Base-by-base conservation (phyloP, 495 filamentous ascomycete genomes). In the Penicillium cinerascens region DNA sequence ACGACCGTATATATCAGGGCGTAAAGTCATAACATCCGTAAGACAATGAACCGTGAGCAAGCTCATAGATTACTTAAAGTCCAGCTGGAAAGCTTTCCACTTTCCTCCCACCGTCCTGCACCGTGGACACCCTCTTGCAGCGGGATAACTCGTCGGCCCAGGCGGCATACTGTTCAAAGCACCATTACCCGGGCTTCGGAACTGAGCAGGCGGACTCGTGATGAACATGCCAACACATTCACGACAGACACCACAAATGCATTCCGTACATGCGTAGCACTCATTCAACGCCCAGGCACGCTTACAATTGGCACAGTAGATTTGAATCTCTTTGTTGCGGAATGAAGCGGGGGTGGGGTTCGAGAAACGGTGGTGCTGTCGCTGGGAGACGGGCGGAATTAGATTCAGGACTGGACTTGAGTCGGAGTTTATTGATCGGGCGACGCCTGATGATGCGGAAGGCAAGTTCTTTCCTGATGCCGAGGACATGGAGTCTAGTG, bases 191-290 rank as follows among this genome's bases (percentile, higher is more conserved):
- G 63, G 49, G 41, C 65, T 74, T 33, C 71, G 54, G 58, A 72
- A 73, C 1, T 67, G 68, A 7, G 61, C 49, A 0, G 72, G 70
- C 9, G 75, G 73, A 44, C 71, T 78, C 52, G 72, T 74, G 17
- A 89, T 86, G 49, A 93, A 79, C 55, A 87, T 83, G 54, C 87
- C 83, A 16, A 95, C 89, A 52, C 91, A 96, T 38, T 87, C 87
- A 47, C 82, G 85, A 62, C 91, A 96, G 42, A 96, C 79, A 2
- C 91, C 91, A 63, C 89, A 93, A 44, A 96, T 95, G 65, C 91
- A 96, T 64, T 96, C 91, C 0, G 91, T 95, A 69, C 91, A 96
- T 11, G 91, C 91, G 63, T 87, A 96, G 26, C 87, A 90, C 51
- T 92, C 86, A 51, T 83, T 84, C 40, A 96, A 68, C 3, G 86